A percentile compares a stretch with the other conserved stretches of the same genome.
Evolutionary conservation across 306 rosid species (phyloP).

Genomic region (Prosopis cineraria): DNA sequence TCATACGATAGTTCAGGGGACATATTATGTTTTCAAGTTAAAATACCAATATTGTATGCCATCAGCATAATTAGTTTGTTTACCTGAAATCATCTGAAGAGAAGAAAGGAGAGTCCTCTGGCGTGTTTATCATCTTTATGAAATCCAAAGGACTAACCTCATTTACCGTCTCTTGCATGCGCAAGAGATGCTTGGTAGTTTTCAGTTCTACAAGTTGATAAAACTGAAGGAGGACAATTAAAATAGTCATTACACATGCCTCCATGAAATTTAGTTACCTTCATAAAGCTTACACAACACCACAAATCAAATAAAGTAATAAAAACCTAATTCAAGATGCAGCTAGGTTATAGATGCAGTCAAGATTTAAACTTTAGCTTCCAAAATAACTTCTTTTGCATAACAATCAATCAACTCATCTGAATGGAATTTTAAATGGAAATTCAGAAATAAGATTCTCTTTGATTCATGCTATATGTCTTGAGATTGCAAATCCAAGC

Average conservation of each 20-base stretch:
- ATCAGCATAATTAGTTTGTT: neutral
- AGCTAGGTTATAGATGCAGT: slow-evolving; percentile 4
- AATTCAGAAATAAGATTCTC: slow-evolving; percentile 6
- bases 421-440: slow-evolving; percentile 3
- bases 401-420: neutral
- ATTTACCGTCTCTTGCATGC: slow-evolving; percentile 44
- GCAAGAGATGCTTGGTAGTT: slow-evolving; percentile 54
- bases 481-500: slow-evolving; percentile 17
- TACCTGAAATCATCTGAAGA: slow-evolving; percentile 73
- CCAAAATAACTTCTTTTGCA: slow-evolving; percentile 1
- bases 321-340: slow-evolving; percentile 17
- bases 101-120: slow-evolving; percentile 62
- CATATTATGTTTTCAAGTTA: neutral
- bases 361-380: neutral
- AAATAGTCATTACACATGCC: slow-evolving; percentile 22
- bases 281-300: slow-evolving; percentile 12
- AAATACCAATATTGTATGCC: neutral
- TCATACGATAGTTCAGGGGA: neutral
- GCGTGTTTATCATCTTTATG: slow-evolving; percentile 59
- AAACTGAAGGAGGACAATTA: slow-evolving; percentile 45
- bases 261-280: slow-evolving; percentile 17
- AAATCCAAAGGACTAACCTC: slow-evolving; percentile 67
- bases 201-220: slow-evolving; percentile 66
- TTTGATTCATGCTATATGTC: neutral
- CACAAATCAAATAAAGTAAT: neutral